A percentile compares a stretch with the other conserved stretches of the same genome.
Conservation (phyloP, 108 stramenopile genomes). For the Pseudonitzschia delicatissima region DNA sequence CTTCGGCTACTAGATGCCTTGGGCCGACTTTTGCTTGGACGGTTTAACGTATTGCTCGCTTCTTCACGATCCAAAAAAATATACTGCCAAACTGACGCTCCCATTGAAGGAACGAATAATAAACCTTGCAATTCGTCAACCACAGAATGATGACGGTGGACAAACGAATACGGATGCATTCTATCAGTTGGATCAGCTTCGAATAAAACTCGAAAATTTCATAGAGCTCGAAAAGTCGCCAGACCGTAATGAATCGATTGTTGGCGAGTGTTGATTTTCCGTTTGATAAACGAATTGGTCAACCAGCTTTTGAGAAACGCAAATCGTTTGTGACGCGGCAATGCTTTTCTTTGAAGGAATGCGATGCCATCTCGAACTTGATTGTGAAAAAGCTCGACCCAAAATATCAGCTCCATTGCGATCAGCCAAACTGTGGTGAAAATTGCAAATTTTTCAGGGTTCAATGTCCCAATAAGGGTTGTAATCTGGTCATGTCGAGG, state of each 20-base stretch:
- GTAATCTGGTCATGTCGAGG: conserved; percentile 35
- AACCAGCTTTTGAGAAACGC: conserved; percentile 17
- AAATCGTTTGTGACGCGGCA: conserved; percentile 1
- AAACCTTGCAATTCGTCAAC: conserved; percentile 21
- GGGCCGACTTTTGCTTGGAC: conserved; percentile 32
- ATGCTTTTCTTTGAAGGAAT: conserved; percentile 42
- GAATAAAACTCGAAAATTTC: conserved; percentile 26
- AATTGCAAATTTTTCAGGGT: conserved; percentile 42
- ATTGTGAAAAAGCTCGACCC: conserved; percentile 50
- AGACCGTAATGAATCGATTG: conserved; percentile 14
- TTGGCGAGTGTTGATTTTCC: conserved; percentile 23
- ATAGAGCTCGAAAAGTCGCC: conserved; percentile 19
- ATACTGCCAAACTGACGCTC: conserved; percentile 40
- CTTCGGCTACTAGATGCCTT: conserved; percentile 38
- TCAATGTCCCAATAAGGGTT: conserved; percentile 49
- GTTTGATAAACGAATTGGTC: conserved; percentile 10
- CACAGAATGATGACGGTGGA: background rate
- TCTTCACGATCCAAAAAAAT: conserved; percentile 19
- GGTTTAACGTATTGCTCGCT: conserved; percentile 27
- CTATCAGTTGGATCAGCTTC: conserved; percentile 22
- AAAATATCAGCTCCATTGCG: conserved; percentile 46
- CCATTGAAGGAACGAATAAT: conserved; percentile 47
- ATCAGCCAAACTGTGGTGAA: conserved; percentile 35
- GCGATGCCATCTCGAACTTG: conserved; percentile 38
- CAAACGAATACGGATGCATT: conserved; percentile 1